A percentile compares a stretch with the other conserved stretches of the same genome.
phyloP scores from a whole-genome alignment of 2,329 filamentous ascomycete species.

The Fusarium zealandicum region DNA sequence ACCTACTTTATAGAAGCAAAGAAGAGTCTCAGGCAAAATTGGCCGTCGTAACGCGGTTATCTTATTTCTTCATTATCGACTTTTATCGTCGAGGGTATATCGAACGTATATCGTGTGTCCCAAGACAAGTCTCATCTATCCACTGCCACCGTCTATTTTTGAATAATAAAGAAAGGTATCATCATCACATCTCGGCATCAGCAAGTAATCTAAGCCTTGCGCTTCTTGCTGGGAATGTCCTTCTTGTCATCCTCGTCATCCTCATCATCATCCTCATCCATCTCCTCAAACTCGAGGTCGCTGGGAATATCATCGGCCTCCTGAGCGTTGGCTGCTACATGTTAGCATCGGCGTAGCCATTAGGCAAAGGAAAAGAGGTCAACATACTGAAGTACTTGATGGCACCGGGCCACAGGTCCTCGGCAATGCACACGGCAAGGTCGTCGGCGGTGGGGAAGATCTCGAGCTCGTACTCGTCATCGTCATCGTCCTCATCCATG shows the following conservation, averaged over 20 bases:
- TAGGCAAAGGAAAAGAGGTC: not conserved
- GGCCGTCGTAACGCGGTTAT: not conserved
- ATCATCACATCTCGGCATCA: not conserved
- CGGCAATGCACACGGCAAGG: conserved; percentile 78
- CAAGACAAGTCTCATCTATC: conserved; percentile 10
- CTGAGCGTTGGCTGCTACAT: conserved; percentile 57
- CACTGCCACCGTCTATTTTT: conserved; percentile 34
- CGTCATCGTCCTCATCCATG: conserved; percentile 64
- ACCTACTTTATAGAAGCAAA: not conserved
- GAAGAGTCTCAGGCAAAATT: conserved; percentile 3
- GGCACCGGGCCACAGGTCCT: conserved; percentile 88
- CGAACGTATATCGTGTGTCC: conserved; percentile 11
- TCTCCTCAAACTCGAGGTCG: conserved; percentile 74
- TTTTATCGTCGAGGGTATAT: not conserved
- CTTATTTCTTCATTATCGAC: conserved; percentile 2
- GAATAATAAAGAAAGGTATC: conserved; percentile 27
- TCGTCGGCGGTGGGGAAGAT: conserved; percentile 90
- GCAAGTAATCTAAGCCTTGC: conserved; percentile 47
- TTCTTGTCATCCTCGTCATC: conserved; percentile 52
- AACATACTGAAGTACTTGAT: conserved; percentile 89
- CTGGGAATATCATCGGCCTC: conserved; percentile 68
- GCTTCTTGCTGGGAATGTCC: conserved; percentile 55
- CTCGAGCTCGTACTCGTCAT: conserved; percentile 74
- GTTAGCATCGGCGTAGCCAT: conserved; percentile 45
- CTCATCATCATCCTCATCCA: conserved; percentile 50